phyloP scores from a whole-genome alignment of 2,329 filamentous ascomycete genomes.

The Phoma sp. region DNA sequence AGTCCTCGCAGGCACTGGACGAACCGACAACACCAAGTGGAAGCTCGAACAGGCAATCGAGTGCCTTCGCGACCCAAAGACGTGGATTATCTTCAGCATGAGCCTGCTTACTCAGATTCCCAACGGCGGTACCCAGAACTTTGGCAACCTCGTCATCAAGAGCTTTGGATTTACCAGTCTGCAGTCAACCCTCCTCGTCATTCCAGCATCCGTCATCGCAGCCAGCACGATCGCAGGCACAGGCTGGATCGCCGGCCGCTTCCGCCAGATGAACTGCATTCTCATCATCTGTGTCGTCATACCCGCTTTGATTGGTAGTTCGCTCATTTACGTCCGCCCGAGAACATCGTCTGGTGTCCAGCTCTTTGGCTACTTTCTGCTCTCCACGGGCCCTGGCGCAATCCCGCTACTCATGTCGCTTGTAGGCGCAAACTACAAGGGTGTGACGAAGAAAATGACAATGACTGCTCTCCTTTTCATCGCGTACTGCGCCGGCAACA shows the following conservation, averaged over 20 bases:
- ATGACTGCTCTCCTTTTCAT: conserved; percentile 8
- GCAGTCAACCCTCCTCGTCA: conserved; percentile 7
- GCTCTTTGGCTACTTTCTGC: conserved; percentile 8
- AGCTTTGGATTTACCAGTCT: conserved; percentile 14
- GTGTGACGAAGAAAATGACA: conserved; percentile 11
- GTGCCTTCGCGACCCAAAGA: conserved; percentile 8
- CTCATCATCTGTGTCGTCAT: conserved; percentile 7
- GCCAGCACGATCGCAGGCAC: conserved; percentile 8
- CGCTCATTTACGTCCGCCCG: conserved; percentile 6
- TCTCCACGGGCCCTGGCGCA: conserved; percentile 4
- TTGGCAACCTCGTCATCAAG: conserved; percentile 7
- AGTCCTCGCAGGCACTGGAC: conserved; percentile 28
- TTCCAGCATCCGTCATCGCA: conserved; percentile 11
- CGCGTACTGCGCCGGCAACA: conserved; percentile 8
- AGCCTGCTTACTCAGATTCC: conserved; percentile 7
- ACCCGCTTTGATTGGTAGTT: conserved; percentile 7
- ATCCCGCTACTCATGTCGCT: conserved; percentile 8
- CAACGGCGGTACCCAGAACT: conserved; percentile 10
- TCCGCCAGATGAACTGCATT: conserved; percentile 8
- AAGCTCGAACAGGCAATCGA: conserved; percentile 13
- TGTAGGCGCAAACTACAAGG: conserved; percentile 11
- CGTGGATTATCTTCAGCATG: conserved; percentile 13
- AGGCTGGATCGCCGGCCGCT: conserved; percentile 3
- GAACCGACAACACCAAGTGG: conserved; percentile 25
- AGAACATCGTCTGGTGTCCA: conserved; percentile 4